phyloP scores from a whole-genome alignment of 345 rosid genomes.

The Hibiscus tridactylites region DNA sequence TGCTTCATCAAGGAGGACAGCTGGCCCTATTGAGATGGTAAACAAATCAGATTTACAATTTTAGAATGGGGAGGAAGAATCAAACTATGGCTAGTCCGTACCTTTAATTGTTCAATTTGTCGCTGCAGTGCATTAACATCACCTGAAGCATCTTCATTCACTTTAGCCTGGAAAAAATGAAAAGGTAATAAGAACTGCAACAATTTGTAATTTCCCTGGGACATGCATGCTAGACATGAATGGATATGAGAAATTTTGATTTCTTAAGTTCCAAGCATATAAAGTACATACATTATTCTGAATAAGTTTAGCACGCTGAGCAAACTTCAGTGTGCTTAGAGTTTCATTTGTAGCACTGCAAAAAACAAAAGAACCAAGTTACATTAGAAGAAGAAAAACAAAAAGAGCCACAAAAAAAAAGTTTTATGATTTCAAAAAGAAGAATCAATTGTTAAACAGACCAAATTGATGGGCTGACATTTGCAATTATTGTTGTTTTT shows the following conservation, averaged over 20 bases:
- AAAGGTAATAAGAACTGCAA: constrained; percentile 15
- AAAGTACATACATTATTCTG: constrained; percentile 64
- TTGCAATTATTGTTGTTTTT: constrained; percentile 87
- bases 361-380: constrained; percentile 16
- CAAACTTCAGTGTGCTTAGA: constrained; percentile 86
- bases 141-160: constrained; percentile 93
- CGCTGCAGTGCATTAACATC: constrained; percentile 72
- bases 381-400: constrained; percentile 7
- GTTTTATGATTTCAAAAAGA: background rate
- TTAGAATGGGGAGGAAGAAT: constrained; percentile 9
- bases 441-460: constrained; percentile 24
- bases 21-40: constrained; percentile 45
- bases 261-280: background rate
- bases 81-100: constrained; percentile 12
- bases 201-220: constrained; percentile 5
- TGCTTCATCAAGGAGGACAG: constrained; percentile 52
- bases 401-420: background rate
- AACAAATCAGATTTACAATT: constrained; percentile 12
- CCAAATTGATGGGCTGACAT: constrained; percentile 92
- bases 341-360: constrained; percentile 88
- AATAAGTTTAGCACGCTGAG: constrained; percentile 95
- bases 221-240: background rate
- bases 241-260: background rate
- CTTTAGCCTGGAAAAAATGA: constrained; percentile 56
- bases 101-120: constrained; percentile 80